phyloP scores from a whole-genome alignment of 2,329 filamentous ascomycete genomes.

The Aspergillus versicolor region DNA sequence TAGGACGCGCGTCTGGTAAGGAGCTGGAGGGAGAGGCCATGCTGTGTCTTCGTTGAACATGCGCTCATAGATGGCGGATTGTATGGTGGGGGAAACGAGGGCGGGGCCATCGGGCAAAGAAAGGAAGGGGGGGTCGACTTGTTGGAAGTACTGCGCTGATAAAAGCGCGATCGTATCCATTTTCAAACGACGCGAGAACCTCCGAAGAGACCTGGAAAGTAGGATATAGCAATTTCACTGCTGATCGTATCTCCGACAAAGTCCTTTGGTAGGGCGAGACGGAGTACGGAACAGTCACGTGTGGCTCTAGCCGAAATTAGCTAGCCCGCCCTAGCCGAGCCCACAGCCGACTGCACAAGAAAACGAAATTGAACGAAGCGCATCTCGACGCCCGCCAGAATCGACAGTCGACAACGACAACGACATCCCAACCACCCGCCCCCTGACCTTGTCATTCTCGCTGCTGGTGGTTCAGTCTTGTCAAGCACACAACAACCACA shows the following conservation, averaged over 20 bases:
- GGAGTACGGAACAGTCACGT: neutral
- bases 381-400: constrained; percentile 27
- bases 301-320: constrained; percentile 14
- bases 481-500: constrained; percentile 52
- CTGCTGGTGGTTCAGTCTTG: constrained; percentile 31
- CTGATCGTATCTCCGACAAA: neutral
- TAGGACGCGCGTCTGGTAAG: constrained; percentile 70
- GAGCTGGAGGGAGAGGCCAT: constrained; percentile 60
- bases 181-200: neutral
- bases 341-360: constrained; percentile 32
- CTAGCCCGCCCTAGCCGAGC: constrained; percentile 45
- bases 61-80: constrained; percentile 63
- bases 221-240: neutral
- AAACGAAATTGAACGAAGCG: constrained; percentile 40
- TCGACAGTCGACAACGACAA: constrained; percentile 30
- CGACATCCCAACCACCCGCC: constrained; percentile 24
- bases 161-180: constrained; percentile 36
- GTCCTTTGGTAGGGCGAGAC: neutral
- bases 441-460: constrained; percentile 25
- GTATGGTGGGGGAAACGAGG: constrained; percentile 62
- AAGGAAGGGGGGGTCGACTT: constrained; percentile 61
- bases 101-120: constrained; percentile 59
- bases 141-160: constrained; percentile 74
- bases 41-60: constrained; percentile 64
- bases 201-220: neutral